Evolutionary conservation across 1,139 yeast species (phyloP).

Genomic region (Kazachstania sp.): DNA sequence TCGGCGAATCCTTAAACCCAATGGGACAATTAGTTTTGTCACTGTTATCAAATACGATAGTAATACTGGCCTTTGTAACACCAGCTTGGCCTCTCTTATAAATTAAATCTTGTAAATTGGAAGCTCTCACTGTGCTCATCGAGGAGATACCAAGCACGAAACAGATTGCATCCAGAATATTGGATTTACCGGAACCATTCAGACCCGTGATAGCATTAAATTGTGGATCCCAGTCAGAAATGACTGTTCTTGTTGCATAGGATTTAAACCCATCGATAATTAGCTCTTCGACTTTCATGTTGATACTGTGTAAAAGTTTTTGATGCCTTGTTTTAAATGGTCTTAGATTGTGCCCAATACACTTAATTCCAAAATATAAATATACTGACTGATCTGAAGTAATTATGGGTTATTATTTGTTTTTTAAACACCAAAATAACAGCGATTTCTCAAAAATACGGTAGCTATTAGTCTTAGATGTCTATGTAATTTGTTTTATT

Average conservation of each 20-base stretch:
- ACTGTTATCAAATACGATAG: constrained; percentile 84
- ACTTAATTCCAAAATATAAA: too few species aligned
- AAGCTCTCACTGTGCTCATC: constrained; percentile 90
- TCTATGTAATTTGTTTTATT: too few species aligned
- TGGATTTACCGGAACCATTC: constrained; percentile 95
- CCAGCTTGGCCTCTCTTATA: constrained; percentile 98
- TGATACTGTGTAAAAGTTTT: not conserved
- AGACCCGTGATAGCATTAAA: constrained; percentile 97
- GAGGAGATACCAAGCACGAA: constrained; percentile 96
- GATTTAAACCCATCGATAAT: constrained; percentile 97
- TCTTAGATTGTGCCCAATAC: too few species aligned
- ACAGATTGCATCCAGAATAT: constrained; percentile 91
- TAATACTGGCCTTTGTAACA: constrained; percentile 92
- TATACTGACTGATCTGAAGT: too few species aligned
- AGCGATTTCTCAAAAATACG: too few species aligned
- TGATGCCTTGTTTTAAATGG: too few species aligned
- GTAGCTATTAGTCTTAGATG: too few species aligned
- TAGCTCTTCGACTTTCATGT: constrained; percentile 91
- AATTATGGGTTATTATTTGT: too few species aligned
- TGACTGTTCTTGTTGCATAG: constrained; percentile 93
- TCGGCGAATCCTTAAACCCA: constrained; percentile 72
- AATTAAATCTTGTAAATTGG: constrained; percentile 84
- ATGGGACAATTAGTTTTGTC: constrained; percentile 75
- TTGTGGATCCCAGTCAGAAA: constrained; percentile 90
- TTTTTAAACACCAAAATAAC: too few species aligned